Evolutionary conservation across 345 rosid genomes (phyloP).

Genomic region (Corymbia maculata): DNA sequence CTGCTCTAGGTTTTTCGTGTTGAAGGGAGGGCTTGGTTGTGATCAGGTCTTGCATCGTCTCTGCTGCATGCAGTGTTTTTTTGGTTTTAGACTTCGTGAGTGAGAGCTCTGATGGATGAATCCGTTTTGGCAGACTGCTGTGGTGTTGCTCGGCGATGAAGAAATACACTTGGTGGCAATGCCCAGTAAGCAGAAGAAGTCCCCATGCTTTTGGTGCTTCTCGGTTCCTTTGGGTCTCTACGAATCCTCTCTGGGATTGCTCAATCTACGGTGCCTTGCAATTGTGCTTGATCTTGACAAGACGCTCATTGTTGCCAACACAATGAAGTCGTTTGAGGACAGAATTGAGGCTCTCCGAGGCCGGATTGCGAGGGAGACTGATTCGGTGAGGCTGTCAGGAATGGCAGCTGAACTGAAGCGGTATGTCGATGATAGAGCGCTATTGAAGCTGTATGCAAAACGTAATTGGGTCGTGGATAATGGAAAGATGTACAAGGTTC

Average conservation of each 20-base stretch:
- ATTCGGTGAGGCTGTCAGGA: slow-evolving; percentile 49
- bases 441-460: slow-evolving; percentile 79
- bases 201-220: slow-evolving; percentile 97
- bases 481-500: slow-evolving; percentile 62
- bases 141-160: slow-evolving; percentile 67
- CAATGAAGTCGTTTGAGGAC: slow-evolving; percentile 93
- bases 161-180: slow-evolving; percentile 96
- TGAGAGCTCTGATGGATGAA: neutral
- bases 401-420: slow-evolving; percentile 77
- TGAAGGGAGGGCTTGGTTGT: neutral
- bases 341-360: slow-evolving; percentile 60
- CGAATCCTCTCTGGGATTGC: slow-evolving; percentile 68
- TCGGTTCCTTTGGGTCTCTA: slow-evolving; percentile 62
- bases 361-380: slow-evolving; percentile 76
- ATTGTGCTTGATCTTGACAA: slow-evolving; percentile 96
- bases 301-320: slow-evolving; percentile 89
- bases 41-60: neutral
- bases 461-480: slow-evolving; percentile 54
- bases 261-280: slow-evolving; percentile 74
- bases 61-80: neutral
- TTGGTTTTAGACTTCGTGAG: slow-evolving; percentile 3
- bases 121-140: slow-evolving; percentile 57
- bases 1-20: neutral
- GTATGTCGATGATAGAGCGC: slow-evolving; percentile 59
- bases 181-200: slow-evolving; percentile 96